Evolutionary conservation across 192 early-diverging fungal genomes (phyloP).

Genomic region (Bifiguratus adelaidae): DNA sequence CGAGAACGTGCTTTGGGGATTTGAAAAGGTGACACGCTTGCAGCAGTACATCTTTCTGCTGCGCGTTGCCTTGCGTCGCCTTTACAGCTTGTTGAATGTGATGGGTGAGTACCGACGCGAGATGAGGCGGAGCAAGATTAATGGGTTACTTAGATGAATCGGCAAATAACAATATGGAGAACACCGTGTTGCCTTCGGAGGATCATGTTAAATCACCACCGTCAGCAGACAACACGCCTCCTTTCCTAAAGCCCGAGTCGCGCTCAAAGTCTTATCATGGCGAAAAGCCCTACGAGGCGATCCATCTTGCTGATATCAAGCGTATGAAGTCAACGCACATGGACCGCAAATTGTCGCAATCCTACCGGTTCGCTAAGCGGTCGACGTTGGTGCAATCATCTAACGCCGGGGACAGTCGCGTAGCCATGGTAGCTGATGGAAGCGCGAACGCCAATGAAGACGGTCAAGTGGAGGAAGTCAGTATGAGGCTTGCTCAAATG

Average conservation of each 20-base stretch:
- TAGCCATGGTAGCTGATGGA: not conserved
- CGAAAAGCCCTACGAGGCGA: conserved; percentile 25
- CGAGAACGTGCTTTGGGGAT: conserved; percentile 13
- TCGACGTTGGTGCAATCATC: conserved; percentile 30
- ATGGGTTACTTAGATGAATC: no score
- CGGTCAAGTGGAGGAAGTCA: not conserved
- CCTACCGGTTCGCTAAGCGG: conserved; percentile 33
- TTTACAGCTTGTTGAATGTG: conserved; percentile 65
- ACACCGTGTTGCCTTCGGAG: no score
- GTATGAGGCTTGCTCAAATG: no score
- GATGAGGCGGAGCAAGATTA: no score
- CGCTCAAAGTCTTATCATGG: conserved; percentile 35
- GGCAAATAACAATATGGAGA: no score
- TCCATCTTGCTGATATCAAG: conserved; percentile 42
- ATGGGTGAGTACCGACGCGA: no score
- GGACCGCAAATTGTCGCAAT: conserved; percentile 35
- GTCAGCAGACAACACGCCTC: conserved; percentile 10
- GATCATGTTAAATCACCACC: no score
- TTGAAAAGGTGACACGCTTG: conserved; percentile 73
- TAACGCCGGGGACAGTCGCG: not conserved
- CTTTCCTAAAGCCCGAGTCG: conserved; percentile 23
- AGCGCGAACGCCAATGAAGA: not conserved
- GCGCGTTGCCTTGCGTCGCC: conserved; percentile 65
- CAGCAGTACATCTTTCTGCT: conserved; percentile 88
- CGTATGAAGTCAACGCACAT: conserved; percentile 45